Percentiles rank a stretch among this genome's conserved stretches.
Evolutionary conservation across 2,329 filamentous ascomycete species (phyloP).

Genomic region (Colletotrichum paranaense): DNA sequence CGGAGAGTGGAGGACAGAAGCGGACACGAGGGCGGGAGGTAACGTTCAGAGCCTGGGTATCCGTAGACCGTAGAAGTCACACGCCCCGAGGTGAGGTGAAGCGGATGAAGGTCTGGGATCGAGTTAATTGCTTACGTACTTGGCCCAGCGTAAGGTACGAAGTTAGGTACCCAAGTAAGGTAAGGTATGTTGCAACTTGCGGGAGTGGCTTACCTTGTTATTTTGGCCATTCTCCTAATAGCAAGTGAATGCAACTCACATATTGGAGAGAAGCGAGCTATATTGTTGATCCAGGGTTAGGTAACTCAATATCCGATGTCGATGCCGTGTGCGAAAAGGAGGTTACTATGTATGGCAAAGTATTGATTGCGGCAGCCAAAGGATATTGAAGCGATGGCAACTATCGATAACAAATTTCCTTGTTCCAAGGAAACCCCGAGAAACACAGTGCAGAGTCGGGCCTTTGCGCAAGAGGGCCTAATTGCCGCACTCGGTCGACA

Average conservation of each 20-base stretch:
- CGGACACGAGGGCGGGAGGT: constrained; percentile 15
- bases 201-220: not conserved
- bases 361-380: not conserved
- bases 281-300: constrained; percentile 11
- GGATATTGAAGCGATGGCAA: constrained; percentile 17
- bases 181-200: not conserved
- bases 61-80: not conserved
- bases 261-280: not conserved
- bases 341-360: not conserved
- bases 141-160: not conserved
- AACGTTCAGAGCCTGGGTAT: not conserved
- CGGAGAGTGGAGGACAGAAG: constrained; percentile 17
- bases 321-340: constrained; percentile 9
- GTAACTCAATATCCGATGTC: constrained; percentile 5
- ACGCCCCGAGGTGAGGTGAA: not conserved
- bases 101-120: not conserved
- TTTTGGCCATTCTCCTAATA: not conserved
- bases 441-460: constrained; percentile 12
- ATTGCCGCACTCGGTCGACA: constrained; percentile 8
- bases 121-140: not conserved
- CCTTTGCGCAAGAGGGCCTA: constrained; percentile 20
- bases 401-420: constrained; percentile 17
- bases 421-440: constrained; percentile 17
- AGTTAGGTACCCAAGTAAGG: not conserved
- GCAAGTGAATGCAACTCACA: not conserved